Base-by-base conservation (phyloP, 192 early-diverging fungal species). In the Backusella australiensis region DNA sequence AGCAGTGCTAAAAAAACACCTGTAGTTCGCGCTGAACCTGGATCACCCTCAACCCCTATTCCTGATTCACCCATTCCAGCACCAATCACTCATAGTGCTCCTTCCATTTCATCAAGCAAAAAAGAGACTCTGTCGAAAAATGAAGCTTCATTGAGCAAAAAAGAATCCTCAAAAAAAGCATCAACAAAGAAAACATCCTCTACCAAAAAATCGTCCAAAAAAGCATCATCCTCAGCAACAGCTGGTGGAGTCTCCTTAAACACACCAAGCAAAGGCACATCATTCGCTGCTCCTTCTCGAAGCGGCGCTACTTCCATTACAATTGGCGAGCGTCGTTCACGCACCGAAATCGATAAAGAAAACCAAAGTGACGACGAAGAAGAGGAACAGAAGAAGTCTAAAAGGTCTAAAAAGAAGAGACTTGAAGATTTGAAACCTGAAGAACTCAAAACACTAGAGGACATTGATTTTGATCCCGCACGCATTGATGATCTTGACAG, bases 401-500 rank as follows among this genome's bases (percentile, higher is more conserved):
- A 15, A 5, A 46, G 4, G n/a, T 34, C 4, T 1, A 69, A 41
- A 41, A 36, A 69, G 6, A 9, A 0, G 14, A 69, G 35, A 39
- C 19, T 23, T 1, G 68, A 69, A 36, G 68, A 69, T 5, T 4
- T 38, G 9, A 69, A 26, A 11, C 23, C 44, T 17, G 72, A 74
- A n/a, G 42, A 74, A 7, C 23, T 74, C 19, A n/a, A 39, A 21
- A 80, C 79, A n/a, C 23, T 80, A 21, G 75, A 80, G 0, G 79
- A 80, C 6, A 59, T 80, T 41, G 19, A 53, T 29, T 34, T 42
- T 15, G 75, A 80, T 63, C 79, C 79, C 0, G 11, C 39, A 14
- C 21, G 29, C 2, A 1, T 42, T 1, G 79, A 73, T 19, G 39
- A 39, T 53, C 53, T 80, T 17, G 79, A 80, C 17, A 70, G 17